Percentiles rank a stretch among this genome's conserved stretches.
Conservation (phyloP, 2,329 filamentous ascomycete species). For the Diaporthe capsici region DNA sequence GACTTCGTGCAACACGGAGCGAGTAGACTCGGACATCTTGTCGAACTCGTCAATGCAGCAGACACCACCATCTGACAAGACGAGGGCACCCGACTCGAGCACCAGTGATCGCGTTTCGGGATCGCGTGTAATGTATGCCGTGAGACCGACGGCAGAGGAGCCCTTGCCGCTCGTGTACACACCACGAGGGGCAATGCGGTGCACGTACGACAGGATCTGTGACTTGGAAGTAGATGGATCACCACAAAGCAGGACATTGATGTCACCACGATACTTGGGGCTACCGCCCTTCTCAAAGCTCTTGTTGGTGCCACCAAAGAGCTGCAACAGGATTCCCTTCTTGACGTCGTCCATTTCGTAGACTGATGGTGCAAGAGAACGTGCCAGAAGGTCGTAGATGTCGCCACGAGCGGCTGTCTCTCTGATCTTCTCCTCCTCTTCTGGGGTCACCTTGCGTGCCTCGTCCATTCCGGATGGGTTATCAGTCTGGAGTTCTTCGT, state of each 20-base stretch:
- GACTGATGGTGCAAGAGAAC: constrained; percentile 93
- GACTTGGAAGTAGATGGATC: constrained; percentile 98
- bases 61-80: constrained; percentile 84
- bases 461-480: constrained; percentile 81
- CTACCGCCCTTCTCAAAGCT: constrained; percentile 96
- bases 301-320: constrained; percentile 98
- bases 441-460: constrained; percentile 83
- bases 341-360: constrained; percentile 99
- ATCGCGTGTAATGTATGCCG: constrained; percentile 84
- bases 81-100: constrained; percentile 83
- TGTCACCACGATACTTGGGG: constrained; percentile 95
- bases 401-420: constrained; percentile 84
- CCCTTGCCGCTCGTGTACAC: constrained; percentile 88
- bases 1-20: constrained; percentile 87
- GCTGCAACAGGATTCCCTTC: constrained; percentile 95
- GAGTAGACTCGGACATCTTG: constrained; percentile 85
- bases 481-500: constrained; percentile 72
- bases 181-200: constrained; percentile 94
- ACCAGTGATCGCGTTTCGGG: constrained; percentile 85
- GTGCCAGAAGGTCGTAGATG: constrained; percentile 91
- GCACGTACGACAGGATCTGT: constrained; percentile 92
- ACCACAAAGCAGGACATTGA: constrained; percentile 96
- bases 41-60: constrained; percentile 91
- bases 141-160: constrained; percentile 85
- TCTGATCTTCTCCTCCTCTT: constrained; percentile 91